Evolutionary conservation across 208 protist species (phyloP).

Genomic region (Crithidia sp.): DNA sequence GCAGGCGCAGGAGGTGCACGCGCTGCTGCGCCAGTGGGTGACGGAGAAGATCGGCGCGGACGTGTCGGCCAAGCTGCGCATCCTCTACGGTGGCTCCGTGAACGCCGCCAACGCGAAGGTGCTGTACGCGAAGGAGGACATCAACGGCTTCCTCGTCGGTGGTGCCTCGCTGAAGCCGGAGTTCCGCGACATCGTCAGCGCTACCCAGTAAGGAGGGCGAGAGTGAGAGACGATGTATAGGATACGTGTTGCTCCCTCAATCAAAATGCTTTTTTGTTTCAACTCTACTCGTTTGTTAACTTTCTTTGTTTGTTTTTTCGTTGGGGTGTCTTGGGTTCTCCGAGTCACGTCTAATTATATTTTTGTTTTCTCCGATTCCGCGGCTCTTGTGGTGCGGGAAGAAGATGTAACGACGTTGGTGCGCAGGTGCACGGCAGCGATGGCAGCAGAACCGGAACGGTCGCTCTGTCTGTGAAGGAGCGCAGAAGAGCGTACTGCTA

Average conservation of each 20-base stretch:
- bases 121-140: conserved; percentile 78
- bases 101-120: conserved; percentile 89
- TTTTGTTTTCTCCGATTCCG: too few relatives aligned
- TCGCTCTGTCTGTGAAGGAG: too few relatives aligned
- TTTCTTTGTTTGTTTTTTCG: neutral
- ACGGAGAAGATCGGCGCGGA: conserved; percentile 80
- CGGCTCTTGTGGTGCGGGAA: too few relatives aligned
- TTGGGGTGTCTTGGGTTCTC: neutral
- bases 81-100: conserved; percentile 98
- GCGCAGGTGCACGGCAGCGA: too few relatives aligned
- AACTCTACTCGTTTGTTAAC: neutral
- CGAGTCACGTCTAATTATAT: too few relatives aligned
- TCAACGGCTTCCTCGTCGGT: conserved; percentile 35
- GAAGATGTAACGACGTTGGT: too few relatives aligned
- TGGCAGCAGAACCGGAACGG: too few relatives aligned
- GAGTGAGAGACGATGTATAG: too few relatives aligned
- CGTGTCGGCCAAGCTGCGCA: conserved; percentile 91
- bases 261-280: conserved; percentile 1
- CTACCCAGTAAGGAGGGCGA: conserved; percentile 45
- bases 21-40: conserved; percentile 91
- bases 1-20: conserved; percentile 96
- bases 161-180: conserved; percentile 97
- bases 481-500: too few relatives aligned
- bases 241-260: neutral
- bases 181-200: conserved; percentile 95